phyloP scores from a whole-genome alignment of 2,329 filamentous ascomycete species.

The Cordyceps tenuipes region DNA sequence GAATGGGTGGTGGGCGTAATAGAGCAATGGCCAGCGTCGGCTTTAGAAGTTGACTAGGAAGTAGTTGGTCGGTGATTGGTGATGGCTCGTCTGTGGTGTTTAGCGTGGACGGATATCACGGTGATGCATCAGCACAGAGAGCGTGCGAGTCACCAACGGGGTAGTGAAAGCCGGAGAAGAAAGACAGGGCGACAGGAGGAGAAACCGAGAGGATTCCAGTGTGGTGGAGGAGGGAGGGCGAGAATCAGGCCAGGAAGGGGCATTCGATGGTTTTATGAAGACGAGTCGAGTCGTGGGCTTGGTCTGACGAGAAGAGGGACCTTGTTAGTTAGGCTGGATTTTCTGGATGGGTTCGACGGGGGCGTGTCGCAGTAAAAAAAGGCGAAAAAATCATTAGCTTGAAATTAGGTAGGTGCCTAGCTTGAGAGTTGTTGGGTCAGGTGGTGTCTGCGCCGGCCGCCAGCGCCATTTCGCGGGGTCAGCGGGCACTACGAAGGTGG shows the following conservation, averaged over 20 bases:
- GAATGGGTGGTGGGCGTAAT: not conserved
- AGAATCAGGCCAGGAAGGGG: not conserved
- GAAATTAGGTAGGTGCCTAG: not conserved
- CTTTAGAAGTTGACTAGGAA: not conserved
- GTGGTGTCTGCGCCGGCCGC: not conserved
- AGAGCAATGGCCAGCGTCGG: slow-evolving; percentile 5
- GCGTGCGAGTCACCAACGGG: not conserved
- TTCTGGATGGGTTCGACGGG: not conserved
- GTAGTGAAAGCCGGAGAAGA: not conserved
- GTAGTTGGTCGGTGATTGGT: not conserved
- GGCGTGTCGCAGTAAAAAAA: not conserved
- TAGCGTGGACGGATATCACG: not conserved
- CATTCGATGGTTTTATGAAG: slow-evolving; percentile 7
- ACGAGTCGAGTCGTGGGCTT: slow-evolving; percentile 1
- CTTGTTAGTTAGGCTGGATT: not conserved
- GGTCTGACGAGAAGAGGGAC: not conserved
- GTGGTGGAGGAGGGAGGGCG: slow-evolving; percentile 5
- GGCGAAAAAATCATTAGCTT: not conserved
- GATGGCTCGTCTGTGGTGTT: not conserved
- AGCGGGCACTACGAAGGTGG: not conserved
- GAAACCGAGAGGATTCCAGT: not conserved
- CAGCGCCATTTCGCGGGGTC: not conserved
- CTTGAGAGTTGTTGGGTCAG: not conserved
- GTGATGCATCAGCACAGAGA: not conserved
- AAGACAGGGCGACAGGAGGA: not conserved